phyloP scores from a whole-genome alignment of 2,329 filamentous ascomycete genomes.

The Xylaria sp. region DNA sequence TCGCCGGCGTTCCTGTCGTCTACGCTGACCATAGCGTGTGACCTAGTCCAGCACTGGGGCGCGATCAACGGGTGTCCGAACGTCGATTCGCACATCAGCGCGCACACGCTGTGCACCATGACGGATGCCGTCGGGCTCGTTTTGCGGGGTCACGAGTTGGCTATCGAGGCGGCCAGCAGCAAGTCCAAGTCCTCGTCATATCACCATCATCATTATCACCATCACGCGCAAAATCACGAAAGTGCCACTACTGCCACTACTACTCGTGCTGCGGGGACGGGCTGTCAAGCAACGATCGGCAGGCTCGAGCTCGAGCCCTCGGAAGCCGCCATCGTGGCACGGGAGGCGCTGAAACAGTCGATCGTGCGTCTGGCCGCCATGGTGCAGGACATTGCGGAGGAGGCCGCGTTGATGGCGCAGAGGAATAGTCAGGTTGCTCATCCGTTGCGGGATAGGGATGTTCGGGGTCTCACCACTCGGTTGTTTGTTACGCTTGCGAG shows the following conservation, averaged over 20 bases:
- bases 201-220: neutral
- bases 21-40: slow-evolving; percentile 17
- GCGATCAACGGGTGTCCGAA: slow-evolving; percentile 33
- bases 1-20: neutral
- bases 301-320: slow-evolving; percentile 27
- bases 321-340: slow-evolving; percentile 26
- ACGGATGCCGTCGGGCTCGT: slow-evolving; percentile 25
- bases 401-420: slow-evolving; percentile 10
- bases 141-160: slow-evolving; percentile 23
- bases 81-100: slow-evolving; percentile 26
- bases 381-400: slow-evolving; percentile 36
- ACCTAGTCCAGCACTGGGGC: slow-evolving; percentile 35
- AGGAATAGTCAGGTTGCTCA: slow-evolving; percentile 8
- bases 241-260: no score
- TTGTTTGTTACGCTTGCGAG: slow-evolving; percentile 33
- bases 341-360: slow-evolving; percentile 32
- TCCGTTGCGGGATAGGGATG: slow-evolving; percentile 21
- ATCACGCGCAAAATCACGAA: neutral
- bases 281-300: slow-evolving; percentile 19
- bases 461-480: slow-evolving; percentile 28
- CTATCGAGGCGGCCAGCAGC: slow-evolving; percentile 16
- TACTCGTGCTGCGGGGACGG: neutral
- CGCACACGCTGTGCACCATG: slow-evolving; percentile 30
- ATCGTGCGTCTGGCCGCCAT: slow-evolving; percentile 34
- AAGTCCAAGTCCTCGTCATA: neutral